phyloP scores from a whole-genome alignment of 352 stramenopile genomes.

The Blastocystis sp. region DNA sequence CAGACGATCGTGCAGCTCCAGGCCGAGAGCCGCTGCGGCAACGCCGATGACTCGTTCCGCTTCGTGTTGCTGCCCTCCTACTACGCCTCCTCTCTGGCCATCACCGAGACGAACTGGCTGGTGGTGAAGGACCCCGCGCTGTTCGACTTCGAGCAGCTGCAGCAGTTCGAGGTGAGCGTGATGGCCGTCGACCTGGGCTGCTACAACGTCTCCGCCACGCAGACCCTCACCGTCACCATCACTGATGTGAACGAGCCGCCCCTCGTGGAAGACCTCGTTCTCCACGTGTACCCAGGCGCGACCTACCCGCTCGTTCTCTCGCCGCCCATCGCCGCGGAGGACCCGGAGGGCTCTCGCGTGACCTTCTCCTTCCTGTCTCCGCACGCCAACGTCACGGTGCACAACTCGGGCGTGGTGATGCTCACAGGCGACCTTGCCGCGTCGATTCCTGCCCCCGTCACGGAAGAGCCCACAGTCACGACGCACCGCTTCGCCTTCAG shows the following conservation, averaged over 20 bases:
- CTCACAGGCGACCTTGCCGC: neutral
- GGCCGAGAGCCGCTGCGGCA: neutral
- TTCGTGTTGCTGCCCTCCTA: constrained; percentile 21
- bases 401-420: neutral
- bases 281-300: neutral
- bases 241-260: constrained; percentile 25
- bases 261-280: neutral
- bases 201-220: neutral
- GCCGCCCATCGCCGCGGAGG: neutral
- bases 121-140: neutral
- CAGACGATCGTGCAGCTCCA: neutral
- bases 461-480: too few relatives aligned
- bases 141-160: constrained; percentile 6
- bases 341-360: constrained; percentile 25
- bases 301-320: constrained; percentile 28
- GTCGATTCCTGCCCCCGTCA: neutral
- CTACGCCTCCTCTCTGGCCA: neutral
- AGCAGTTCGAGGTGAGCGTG: neutral
- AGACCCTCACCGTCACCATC: neutral
- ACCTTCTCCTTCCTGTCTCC: neutral
- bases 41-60: neutral
- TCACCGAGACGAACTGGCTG: neutral
- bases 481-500: constrained; percentile 5
- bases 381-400: constrained; percentile 1
- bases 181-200: constrained; percentile 8